Evolutionary conservation across 2,329 filamentous ascomycete species (phyloP).

Genomic region (Lachnellula hyalina): DNA sequence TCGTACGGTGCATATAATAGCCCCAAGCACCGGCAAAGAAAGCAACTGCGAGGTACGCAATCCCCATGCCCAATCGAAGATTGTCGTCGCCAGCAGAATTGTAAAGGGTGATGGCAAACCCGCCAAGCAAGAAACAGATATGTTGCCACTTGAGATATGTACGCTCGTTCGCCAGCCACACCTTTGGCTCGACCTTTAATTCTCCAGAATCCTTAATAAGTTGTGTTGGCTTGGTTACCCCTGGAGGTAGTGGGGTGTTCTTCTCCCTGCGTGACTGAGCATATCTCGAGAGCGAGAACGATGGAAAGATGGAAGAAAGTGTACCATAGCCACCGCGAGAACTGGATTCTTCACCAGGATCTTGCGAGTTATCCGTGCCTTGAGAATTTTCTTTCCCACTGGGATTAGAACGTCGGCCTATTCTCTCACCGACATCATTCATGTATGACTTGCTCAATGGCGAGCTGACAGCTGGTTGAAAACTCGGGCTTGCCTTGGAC

Average conservation of each 20-base stretch:
- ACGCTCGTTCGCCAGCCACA: constrained; percentile 97
- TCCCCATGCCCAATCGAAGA: constrained; percentile 73
- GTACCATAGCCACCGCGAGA: constrained; percentile 44
- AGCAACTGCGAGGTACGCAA: constrained; percentile 77
- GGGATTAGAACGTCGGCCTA: constrained; percentile 28
- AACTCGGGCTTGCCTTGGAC: constrained; percentile 37
- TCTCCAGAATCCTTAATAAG: constrained; percentile 96
- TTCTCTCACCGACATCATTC: constrained; percentile 42
- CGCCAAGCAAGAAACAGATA: constrained; percentile 80
- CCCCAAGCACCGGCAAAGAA: constrained; percentile 84
- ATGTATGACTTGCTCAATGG: constrained; percentile 63
- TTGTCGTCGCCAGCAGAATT: constrained; percentile 77
- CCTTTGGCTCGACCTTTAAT: constrained; percentile 91
- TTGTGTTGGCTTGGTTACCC: constrained; percentile 75
- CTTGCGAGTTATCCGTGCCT: constrained; percentile 21
- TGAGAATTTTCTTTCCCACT: constrained; percentile 15
- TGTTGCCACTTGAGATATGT: constrained; percentile 99
- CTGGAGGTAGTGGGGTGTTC: constrained; percentile 64
- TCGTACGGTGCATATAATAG: constrained; percentile 71
- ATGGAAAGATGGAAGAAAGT: constrained; percentile 70
- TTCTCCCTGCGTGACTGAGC: constrained; percentile 50
- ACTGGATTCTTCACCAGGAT: constrained; percentile 34
- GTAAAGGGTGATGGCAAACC: constrained; percentile 77
- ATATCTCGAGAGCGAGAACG: constrained; percentile 77
- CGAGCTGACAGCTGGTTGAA: constrained; percentile 58